Percentiles rank a stretch among this genome's conserved stretches.
Evolutionary conservation across 2,329 filamentous ascomycete species (phyloP).

Genomic region (Grosmannia penicillata): DNA sequence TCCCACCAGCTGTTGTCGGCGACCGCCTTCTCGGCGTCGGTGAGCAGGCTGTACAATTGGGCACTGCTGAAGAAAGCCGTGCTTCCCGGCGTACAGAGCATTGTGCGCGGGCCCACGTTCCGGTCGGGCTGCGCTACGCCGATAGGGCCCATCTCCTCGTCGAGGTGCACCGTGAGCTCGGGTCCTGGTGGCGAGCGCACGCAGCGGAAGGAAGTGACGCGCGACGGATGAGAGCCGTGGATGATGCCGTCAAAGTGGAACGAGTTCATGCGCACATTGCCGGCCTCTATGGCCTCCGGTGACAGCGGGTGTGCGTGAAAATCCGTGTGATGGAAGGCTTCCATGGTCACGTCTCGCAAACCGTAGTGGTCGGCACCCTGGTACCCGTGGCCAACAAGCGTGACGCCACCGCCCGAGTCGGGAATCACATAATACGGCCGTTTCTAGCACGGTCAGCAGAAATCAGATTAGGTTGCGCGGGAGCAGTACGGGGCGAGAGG

Average conservation of each 20-base stretch:
- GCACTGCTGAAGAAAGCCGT: slow-evolving; percentile 1
- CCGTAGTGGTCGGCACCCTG: slow-evolving; percentile 22
- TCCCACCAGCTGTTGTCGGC: neutral
- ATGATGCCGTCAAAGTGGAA: slow-evolving; percentile 25
- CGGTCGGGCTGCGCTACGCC: too few species aligned
- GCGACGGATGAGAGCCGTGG: slow-evolving; percentile 19
- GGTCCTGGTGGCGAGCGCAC: slow-evolving; percentile 16
- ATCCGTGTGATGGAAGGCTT: slow-evolving; percentile 12
- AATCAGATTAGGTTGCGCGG: too few species aligned
- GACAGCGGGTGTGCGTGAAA: slow-evolving; percentile 16
- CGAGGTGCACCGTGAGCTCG: slow-evolving; percentile 20
- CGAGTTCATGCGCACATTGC: slow-evolving; percentile 21
- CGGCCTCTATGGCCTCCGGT: slow-evolving; percentile 15
- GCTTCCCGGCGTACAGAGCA: slow-evolving; percentile 16
- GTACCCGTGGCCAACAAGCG: slow-evolving; percentile 21
- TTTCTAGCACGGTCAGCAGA: neutral
- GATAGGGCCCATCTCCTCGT: slow-evolving; percentile 14
- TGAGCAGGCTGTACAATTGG: neutral
- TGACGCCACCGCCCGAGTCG: slow-evolving; percentile 18
- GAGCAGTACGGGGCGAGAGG: neutral
- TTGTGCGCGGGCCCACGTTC: slow-evolving; percentile 14
- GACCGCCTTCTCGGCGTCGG: neutral
- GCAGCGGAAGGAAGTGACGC: slow-evolving; percentile 20
- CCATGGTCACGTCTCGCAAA: slow-evolving; percentile 15
- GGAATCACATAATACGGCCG: slow-evolving; percentile 13